A percentile compares a stretch with the other conserved stretches of the same genome.
Conservation (phyloP, 345 rosid genomes). For the Citrus mangshanensis region DNA sequence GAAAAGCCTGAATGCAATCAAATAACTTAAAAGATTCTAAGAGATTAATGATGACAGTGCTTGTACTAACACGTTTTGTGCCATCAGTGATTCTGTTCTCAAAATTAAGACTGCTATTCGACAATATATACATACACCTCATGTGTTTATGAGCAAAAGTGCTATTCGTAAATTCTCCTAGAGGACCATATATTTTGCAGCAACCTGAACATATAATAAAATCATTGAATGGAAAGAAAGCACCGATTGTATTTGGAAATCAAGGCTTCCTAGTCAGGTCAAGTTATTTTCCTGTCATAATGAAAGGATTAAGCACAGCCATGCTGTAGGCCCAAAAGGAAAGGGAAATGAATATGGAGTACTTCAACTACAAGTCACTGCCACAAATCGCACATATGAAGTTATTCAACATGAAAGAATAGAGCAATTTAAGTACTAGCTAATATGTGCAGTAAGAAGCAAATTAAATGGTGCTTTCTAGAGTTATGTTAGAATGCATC, state of each 20-base stretch:
- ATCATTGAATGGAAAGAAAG: neutral
- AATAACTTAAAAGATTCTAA: neutral
- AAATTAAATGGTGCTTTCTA: neutral
- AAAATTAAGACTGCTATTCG: neutral
- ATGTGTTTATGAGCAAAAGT: neutral
- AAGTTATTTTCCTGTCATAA: neutral
- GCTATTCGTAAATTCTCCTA: neutral
- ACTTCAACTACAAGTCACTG: neutral
- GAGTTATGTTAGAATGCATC: neutral
- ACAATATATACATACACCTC: neutral
- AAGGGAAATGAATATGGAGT: neutral
- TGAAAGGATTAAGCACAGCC: neutral
- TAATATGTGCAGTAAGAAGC: neutral
- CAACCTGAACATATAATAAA: neutral
- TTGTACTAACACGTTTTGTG: neutral
- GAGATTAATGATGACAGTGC: neutral
- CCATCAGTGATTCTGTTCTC: neutral
- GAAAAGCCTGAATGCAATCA: slow-evolving; percentile 6
- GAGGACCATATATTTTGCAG: too few relatives aligned
- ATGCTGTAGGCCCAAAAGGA: neutral
- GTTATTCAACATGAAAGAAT: neutral
- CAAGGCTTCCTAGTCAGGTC: too few relatives aligned
- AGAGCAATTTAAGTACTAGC: neutral
- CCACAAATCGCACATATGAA: neutral
- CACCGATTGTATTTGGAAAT: too few relatives aligned